These are phyloP conservation scores for Hibiscus mutabilis DNA, from an alignment of 345 rosid genomes.

Conservation along the genomic window DNA sequence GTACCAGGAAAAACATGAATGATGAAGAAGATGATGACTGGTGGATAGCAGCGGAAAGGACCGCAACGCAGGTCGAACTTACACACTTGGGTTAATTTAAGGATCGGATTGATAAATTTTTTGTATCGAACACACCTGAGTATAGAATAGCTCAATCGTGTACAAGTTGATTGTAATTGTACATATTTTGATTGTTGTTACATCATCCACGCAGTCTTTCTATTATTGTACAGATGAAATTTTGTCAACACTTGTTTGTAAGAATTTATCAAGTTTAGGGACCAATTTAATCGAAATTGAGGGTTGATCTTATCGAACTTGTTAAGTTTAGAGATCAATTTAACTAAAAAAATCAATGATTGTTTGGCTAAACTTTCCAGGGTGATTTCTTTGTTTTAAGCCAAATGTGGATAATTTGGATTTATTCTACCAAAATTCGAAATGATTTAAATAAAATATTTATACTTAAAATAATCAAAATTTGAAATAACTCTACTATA, in stretches of 20 bases:
- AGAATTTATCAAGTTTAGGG: no score
- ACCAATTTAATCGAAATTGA: no score
- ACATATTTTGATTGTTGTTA: not conserved
- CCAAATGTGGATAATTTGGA: no score
- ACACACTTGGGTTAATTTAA: constrained; percentile 9
- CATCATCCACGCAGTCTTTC: not conserved
- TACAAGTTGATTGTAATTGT: not conserved
- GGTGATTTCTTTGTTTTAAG: no score
- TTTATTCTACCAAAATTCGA: no score
- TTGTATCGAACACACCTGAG: not conserved
- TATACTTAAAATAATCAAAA: no score
- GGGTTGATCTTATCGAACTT: no score
- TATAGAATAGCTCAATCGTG: not conserved
- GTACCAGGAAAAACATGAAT: constrained; percentile 30
- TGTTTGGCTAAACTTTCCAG: no score
- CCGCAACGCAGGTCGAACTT: constrained; percentile 23
- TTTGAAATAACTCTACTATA: no score
- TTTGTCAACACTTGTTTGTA: not conserved
- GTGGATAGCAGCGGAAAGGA: constrained; percentile 65
- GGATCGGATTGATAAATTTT: not conserved
- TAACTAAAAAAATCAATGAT: no score
- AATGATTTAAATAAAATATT: no score
- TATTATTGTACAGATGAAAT: not conserved
- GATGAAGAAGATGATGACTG: constrained; percentile 65
- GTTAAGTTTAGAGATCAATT: no score